Base-by-base conservation (phyloP, 768 basidiomycete genomes). In the Tylopilus subfusipes region DNA sequence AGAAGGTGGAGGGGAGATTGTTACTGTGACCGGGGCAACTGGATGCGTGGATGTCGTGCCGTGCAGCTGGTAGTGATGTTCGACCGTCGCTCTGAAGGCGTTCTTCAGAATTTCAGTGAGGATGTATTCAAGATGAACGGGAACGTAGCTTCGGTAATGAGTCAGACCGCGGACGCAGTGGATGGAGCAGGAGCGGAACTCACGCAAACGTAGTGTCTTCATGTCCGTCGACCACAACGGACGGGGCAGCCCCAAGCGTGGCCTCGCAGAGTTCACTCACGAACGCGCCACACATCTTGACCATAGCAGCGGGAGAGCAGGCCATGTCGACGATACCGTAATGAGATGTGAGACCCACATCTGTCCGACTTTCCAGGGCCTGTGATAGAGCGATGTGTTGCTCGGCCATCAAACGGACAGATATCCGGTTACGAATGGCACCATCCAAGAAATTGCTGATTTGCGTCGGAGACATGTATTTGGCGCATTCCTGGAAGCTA, bases 51-150 rank as follows among this genome's bases (percentile, higher is more conserved):
- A 68, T 11, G 73, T 62, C 30, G 63, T 58, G 47, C 73, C 75
- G 42, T 74, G 60, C 14, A 68, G 69, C 48, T 77, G 79, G 53
- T 73, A 69, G 53, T 92, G 82, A 53, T 83, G 81, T 64, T 95
- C 93, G 24, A 92, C 85, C 2, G 90, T 93, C 9, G 93, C 93
- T 30, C 93, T 85, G 72, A 92, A 95, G 0, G 92, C 82, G 65
- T 95, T 95, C 72, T 95, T 95, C 38, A 95, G 78, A 38, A 95
- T 82, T 68, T 95, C 93, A 2, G 93, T 95, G 50, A 93, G 73
- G 61, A 93, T 90, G 67, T 94, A 95, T 68, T 95, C 93, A 33
- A 95, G 78, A 67, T 95, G 93, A 1, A 92, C 88, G 4, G 93
- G 91, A 36, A 94, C 83, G 63, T 92, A 93, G 24, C 91, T 92